phyloP scores from a whole-genome alignment of 257 asterid species.

The Petunia secreta region DNA sequence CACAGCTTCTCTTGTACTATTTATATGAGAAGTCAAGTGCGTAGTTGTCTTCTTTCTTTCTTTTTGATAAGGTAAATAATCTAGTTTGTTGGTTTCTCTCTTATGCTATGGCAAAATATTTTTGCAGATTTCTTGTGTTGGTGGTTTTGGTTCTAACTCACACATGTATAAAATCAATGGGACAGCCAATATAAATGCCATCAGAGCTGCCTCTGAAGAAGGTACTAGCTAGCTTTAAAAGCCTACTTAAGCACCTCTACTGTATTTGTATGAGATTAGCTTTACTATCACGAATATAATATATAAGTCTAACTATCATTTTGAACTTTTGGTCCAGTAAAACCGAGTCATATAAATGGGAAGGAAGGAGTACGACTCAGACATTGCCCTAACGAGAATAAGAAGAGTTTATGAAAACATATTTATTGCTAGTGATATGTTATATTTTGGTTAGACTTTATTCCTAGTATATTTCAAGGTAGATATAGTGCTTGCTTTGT shows the following conservation, averaged over 20 bases:
- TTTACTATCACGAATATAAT: not conserved
- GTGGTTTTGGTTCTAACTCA: conserved; percentile 94
- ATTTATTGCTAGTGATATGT: not conserved
- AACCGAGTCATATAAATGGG: not conserved
- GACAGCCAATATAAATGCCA: conserved; percentile 94
- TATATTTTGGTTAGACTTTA: not conserved
- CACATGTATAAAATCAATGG: conserved; percentile 95
- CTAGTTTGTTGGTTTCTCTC: not conserved
- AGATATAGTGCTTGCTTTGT: not conserved
- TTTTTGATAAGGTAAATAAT: too few species aligned
- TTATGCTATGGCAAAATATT: conserved; percentile 3
- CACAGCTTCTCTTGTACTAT: not conserved
- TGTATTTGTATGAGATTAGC: not conserved
- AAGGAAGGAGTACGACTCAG: not conserved
- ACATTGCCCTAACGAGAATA: not conserved
- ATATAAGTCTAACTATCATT: not conserved
- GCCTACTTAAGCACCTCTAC: conserved; percentile 20
- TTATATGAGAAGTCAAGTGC: not conserved
- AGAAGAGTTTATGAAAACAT: not conserved
- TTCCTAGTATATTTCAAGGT: not conserved
- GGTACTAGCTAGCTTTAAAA: conserved; percentile 46
- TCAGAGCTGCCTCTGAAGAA: conserved; percentile 93
- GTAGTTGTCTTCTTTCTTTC: too few species aligned
- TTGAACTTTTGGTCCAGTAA: not conserved
- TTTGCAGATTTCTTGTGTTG: conserved; percentile 93